Evolutionary conservation across 257 asterid genomes (phyloP).

Genomic region (Prunella vulgaris): DNA sequence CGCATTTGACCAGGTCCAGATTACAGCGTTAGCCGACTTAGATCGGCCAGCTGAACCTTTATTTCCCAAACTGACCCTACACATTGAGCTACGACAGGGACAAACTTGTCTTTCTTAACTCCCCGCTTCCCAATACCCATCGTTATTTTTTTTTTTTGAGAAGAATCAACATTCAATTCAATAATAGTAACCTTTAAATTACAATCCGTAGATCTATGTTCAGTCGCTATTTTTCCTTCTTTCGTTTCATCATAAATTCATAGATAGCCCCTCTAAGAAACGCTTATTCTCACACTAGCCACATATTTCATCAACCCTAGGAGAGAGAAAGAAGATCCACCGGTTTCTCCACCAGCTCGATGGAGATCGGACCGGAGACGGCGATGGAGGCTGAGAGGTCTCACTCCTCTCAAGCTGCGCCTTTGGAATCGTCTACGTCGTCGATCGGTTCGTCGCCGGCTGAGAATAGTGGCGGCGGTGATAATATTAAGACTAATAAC

Average conservation of each 20-base stretch:
- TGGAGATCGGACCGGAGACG: constrained; percentile 87
- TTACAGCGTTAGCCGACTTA: constrained; percentile 15
- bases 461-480: constrained; percentile 27
- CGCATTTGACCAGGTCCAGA: constrained; percentile 19
- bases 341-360: constrained; percentile 39
- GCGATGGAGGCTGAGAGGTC: constrained; percentile 36
- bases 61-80: constrained; percentile 18
- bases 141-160: not conserved
- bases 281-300: constrained; percentile 1
- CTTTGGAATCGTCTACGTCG: constrained; percentile 34
- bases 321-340: constrained; percentile 34
- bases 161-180: not conserved
- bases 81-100: not conserved
- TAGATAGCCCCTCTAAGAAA: constrained; percentile 4
- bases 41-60: not conserved
- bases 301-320: constrained; percentile 37
- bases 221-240: not conserved
- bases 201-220: not conserved
- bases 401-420: constrained; percentile 31
- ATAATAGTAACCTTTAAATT: constrained; percentile 17
- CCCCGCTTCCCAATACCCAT: not conserved
- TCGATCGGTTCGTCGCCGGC: constrained; percentile 43
- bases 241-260: not conserved
- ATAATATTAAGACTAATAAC: constrained; percentile 8
- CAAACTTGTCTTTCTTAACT: constrained; percentile 14